A percentile compares a stretch with the other conserved stretches of the same genome.
These are phyloP conservation scores for Aspergillus jensenii DNA, from an alignment of 2,329 filamentous ascomycete species.

Conservation along the genomic window DNA sequence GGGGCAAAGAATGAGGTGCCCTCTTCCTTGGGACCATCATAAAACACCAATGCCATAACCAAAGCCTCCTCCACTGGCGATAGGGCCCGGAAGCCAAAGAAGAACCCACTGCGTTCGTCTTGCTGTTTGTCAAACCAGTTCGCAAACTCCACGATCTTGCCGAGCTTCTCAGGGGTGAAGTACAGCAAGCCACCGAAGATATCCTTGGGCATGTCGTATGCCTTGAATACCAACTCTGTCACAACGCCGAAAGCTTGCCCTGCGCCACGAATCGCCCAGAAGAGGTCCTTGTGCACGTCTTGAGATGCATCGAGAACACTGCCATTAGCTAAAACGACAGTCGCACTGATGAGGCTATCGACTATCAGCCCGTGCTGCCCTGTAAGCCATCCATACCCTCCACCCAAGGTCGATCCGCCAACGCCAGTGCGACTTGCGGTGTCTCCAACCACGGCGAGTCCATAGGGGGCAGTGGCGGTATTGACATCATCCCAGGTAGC, in stretches of 20 bases:
- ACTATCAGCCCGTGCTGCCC: neutral
- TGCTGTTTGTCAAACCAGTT: neutral
- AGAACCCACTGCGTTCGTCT: neutral
- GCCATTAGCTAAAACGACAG: neutral
- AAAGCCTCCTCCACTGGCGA: neutral
- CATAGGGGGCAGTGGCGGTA: neutral
- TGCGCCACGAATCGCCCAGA: neutral
- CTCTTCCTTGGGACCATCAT: neutral
- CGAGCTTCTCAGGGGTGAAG: neutral
- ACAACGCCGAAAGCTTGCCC: neutral
- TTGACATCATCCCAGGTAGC: neutral
- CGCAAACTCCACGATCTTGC: neutral
- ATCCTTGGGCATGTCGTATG: neutral
- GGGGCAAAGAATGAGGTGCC: neutral
- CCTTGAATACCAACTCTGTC: neutral
- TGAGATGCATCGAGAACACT: neutral
- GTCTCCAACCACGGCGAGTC: neutral
- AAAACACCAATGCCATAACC: neutral
- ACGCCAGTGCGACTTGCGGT: neutral
- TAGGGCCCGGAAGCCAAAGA: neutral
- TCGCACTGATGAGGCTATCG: neutral
- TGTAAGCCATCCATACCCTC: neutral
- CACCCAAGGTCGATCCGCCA: neutral
- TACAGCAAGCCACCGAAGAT: neutral
- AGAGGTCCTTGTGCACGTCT: neutral